Evolutionary conservation across 2,329 filamentous ascomycete species (phyloP), one percentile per base, ranked within the genome.

Genomic region (Pseudogymnoascus verrucosus): DNA sequence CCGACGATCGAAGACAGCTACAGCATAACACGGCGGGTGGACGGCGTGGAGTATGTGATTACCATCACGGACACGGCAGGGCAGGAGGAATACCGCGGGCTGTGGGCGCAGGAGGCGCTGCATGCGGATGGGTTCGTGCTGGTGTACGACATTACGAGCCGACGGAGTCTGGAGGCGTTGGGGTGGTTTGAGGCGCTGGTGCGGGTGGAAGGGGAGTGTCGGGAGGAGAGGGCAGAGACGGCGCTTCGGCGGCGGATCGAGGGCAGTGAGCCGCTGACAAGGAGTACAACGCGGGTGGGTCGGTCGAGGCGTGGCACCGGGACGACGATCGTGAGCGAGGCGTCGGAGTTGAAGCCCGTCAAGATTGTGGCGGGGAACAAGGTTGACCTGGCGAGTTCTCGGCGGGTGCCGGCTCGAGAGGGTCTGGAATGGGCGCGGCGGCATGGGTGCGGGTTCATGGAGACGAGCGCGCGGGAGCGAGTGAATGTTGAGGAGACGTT

Each of bases 401-500:
- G 90, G 60, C 82, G 86, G 73, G 86, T 95, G 7, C 78, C 84
- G n/a, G 89, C 89, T 5, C 82, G 86, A 44, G 78, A 83, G 64
- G 90, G 90, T 0, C 78, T 93, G 47, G 89, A 92, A 69, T 95
- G 90, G 90, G 89, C 90, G 61, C 79, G 89, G 65, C 79, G 79
- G 65, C 80, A 84, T 63, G 86, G 86, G 47, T 93, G 89, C 76
- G 90, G 90, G 40, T 95, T 95, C 77, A 95, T 95, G 90, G 90
- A 95, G 82, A 95, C 90, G 66, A 91, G 88, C 71, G 90, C 90
- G 4, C 79, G 90, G 63, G 84, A 92, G 70, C 89, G 91, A 79
- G 90, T 95, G 68, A 95, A 95, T 74, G 91, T 95, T 66, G 90
- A 95, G 75, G 90, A 95, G 82, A 93, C 90, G 0, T 95, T 95